Conservation (phyloP, 2,329 filamentous ascomycete species). For the Xylaria sp. region DNA sequence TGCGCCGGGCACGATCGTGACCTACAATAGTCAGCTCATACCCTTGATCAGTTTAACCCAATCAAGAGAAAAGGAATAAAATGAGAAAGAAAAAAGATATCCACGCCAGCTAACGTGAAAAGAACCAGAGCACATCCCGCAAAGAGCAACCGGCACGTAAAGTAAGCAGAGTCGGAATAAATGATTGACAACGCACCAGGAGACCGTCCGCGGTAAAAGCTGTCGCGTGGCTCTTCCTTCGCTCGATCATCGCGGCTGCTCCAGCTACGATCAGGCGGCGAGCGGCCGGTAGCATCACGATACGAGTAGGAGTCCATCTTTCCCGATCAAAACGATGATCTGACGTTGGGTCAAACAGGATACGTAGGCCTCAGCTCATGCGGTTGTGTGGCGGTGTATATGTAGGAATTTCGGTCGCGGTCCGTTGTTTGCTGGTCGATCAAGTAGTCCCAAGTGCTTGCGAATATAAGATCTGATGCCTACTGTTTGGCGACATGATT, state of each 20-base stretch:
- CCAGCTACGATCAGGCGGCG: conserved; percentile 57
- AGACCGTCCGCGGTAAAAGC: conserved; percentile 68
- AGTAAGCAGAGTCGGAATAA: neutral
- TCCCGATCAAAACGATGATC: conserved; percentile 13
- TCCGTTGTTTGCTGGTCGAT: conserved; percentile 29
- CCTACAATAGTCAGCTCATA: conserved; percentile 44
- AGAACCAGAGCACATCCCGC: neutral
- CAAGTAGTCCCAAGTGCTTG: conserved; percentile 32
- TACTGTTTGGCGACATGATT: conserved; percentile 56
- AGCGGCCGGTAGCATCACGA: conserved; percentile 55
- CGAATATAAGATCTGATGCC: conserved; percentile 38
- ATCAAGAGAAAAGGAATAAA: neutral
- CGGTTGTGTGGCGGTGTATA: conserved; percentile 16
- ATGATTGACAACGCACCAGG: conserved; percentile 60
- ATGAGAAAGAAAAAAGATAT: conserved; percentile 21
- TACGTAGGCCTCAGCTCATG: neutral
- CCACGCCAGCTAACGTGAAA: conserved; percentile 8
- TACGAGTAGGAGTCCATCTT: conserved; percentile 61
- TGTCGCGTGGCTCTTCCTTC: conserved; percentile 59
- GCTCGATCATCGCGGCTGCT: conserved; percentile 54
- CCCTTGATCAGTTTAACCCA: neutral
- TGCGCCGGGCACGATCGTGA: conserved; percentile 59
- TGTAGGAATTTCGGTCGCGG: conserved; percentile 27
- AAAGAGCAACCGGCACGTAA: conserved; percentile 1
- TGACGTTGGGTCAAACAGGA: neutral